Percentiles rank a stretch among this genome's conserved stretches.
Evolutionary conservation across 768 basidiomycete species (phyloP).

Genomic region (Pulveroboletus sp.): DNA sequence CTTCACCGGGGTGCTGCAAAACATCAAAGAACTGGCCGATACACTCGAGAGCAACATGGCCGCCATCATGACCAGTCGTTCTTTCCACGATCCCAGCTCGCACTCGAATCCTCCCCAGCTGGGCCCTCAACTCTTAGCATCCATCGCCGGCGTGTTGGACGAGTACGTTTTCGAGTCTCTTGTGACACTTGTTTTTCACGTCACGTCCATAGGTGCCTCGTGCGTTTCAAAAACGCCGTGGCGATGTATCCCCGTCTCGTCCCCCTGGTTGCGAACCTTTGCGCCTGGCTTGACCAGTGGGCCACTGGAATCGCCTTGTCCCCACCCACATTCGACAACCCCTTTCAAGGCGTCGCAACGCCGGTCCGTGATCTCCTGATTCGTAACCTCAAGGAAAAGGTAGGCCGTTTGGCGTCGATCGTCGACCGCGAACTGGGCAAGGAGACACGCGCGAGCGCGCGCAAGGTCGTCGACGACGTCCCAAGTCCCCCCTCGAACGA

Average conservation of each 20-base stretch:
- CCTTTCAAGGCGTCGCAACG: constrained; percentile 30
- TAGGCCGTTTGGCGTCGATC: constrained; percentile 39
- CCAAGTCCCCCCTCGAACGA: constrained; percentile 17
- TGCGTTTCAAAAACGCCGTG: constrained; percentile 57
- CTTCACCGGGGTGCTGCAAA: constrained; percentile 44
- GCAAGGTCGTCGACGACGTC: neutral
- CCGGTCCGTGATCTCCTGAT: constrained; percentile 38
- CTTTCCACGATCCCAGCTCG: constrained; percentile 28
- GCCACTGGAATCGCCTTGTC: constrained; percentile 33
- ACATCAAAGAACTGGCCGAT: constrained; percentile 41
- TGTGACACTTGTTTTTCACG: constrained; percentile 16
- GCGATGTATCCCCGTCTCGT: constrained; percentile 44
- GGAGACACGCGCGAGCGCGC: constrained; percentile 23
- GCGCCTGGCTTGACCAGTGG: constrained; percentile 50
- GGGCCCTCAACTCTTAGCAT: constrained; percentile 43
- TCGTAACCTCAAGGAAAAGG: constrained; percentile 26
- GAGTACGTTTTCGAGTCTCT: constrained; percentile 41
- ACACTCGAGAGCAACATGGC: constrained; percentile 42
- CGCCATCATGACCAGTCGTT: constrained; percentile 29
- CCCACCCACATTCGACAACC: constrained; percentile 46
- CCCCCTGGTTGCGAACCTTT: constrained; percentile 40
- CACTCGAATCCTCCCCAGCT: constrained; percentile 17
- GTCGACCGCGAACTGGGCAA: constrained; percentile 48
- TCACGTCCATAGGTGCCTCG: constrained; percentile 41
- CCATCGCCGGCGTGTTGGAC: constrained; percentile 45